These are phyloP conservation scores for Gnomoniopsis smithogilvyi DNA, from an alignment of 2,329 filamentous ascomycete genomes.

Conservation along the genomic window DNA sequence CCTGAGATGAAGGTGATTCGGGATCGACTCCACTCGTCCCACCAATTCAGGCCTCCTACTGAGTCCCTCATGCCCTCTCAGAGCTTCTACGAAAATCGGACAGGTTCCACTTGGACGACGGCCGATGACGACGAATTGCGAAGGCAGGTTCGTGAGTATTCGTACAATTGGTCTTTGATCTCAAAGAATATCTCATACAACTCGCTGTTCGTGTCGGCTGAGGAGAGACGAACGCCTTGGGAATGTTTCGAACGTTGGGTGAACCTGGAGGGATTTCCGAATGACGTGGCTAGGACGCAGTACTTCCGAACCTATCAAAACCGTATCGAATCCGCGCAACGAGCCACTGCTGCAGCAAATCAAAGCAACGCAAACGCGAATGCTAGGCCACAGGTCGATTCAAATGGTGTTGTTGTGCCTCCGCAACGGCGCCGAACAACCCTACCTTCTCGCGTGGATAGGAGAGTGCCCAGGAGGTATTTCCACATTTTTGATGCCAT, in stretches of 20 bases:
- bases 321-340: conserved; percentile 58
- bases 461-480: conserved; percentile 81
- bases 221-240: conserved; percentile 91
- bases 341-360: conserved; percentile 51
- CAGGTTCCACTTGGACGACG: conserved; percentile 86
- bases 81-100: conserved; percentile 83
- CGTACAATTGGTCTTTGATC: conserved; percentile 97
- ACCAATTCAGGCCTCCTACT: conserved; percentile 89
- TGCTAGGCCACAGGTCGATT: conserved; percentile 33
- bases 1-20: conserved; percentile 86
- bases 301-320: conserved; percentile 78
- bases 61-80: conserved; percentile 89
- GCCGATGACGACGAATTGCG: conserved; percentile 89
- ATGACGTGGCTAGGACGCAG: conserved; percentile 91
- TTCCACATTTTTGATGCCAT: conserved; percentile 89
- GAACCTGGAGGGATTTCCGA: conserved; percentile 81
- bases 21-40: conserved; percentile 84
- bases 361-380: conserved; percentile 30
- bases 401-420: conserved; percentile 42
- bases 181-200: conserved; percentile 72
- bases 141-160: conserved; percentile 81
- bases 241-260: conserved; percentile 99
- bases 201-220: conserved; percentile 77
- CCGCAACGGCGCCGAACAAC: conserved; percentile 66
- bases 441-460: conserved; percentile 79